A percentile compares a stretch with the other conserved stretches of the same genome.
These are phyloP conservation scores for Pichia membranifaciens DNA, from an alignment of 805 yeast genomes.

Conservation along the genomic window DNA sequence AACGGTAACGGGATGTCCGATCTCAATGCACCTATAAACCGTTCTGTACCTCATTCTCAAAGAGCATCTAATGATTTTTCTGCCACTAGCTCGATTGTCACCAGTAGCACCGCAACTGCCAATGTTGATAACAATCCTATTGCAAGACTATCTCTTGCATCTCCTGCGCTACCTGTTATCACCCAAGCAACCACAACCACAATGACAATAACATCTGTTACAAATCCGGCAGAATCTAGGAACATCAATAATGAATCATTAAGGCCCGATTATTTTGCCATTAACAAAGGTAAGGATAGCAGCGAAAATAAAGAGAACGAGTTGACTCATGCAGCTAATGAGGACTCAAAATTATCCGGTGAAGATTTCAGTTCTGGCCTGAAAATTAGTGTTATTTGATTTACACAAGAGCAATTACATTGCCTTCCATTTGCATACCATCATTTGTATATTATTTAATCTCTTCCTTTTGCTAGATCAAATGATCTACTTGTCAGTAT, in stretches of 20 bases:
- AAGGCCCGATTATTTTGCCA: slow-evolving; percentile 1
- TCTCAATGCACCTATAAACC: not conserved
- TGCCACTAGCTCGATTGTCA: slow-evolving; percentile 7
- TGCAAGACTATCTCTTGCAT: slow-evolving; percentile 25
- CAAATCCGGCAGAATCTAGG: slow-evolving; percentile 1
- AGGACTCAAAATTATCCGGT: not conserved
- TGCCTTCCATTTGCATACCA: not conserved
- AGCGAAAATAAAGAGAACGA: slow-evolving; percentile 2
- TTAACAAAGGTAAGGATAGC: not conserved
- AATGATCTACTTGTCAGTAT: not conserved
- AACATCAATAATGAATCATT: not conserved
- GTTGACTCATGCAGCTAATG: not conserved
- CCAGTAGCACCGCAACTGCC: slow-evolving; percentile 4
- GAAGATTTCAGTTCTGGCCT: slow-evolving; percentile 11
- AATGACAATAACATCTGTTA: slow-evolving; percentile 14
- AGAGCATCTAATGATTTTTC: slow-evolving; percentile 16
- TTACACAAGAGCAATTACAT: slow-evolving; percentile 9
- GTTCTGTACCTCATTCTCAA: slow-evolving; percentile 13
- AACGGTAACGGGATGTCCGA: not conserved
- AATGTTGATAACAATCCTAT: slow-evolving; percentile 23
- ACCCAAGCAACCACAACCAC: slow-evolving; percentile 33
- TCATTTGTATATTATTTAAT: not conserved
- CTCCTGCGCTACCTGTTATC: slow-evolving; percentile 33
- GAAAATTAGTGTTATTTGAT: slow-evolving; percentile 13
- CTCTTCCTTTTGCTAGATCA: not conserved